phyloP scores from a whole-genome alignment of 139 green algal genomes.

The Nannochloris sp. region DNA sequence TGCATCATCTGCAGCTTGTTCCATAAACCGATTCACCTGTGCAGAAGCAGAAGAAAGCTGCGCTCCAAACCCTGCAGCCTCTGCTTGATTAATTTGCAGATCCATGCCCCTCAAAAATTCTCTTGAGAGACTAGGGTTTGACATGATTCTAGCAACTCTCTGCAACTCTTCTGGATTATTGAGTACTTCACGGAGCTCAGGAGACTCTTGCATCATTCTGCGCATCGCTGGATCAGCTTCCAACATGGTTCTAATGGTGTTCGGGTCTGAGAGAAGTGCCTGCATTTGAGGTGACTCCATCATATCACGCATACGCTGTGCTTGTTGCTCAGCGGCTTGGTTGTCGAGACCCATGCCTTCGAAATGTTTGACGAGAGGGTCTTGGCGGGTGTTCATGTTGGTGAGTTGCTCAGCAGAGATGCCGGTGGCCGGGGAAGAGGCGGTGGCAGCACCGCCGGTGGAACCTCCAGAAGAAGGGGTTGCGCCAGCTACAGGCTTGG shows the following conservation, averaged over 20 bases:
- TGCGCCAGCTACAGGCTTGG: not conserved
- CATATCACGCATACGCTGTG: slow-evolving; percentile 52
- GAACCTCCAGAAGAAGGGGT: slow-evolving; percentile 1
- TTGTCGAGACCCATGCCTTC: slow-evolving; percentile 13
- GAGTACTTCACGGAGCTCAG: slow-evolving; percentile 80
- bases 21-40: not conserved
- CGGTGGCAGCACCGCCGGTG: not conserved
- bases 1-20: not conserved
- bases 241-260: slow-evolving; percentile 74
- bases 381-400: slow-evolving; percentile 19
- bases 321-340: slow-evolving; percentile 17
- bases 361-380: slow-evolving; percentile 18
- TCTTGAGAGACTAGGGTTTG: slow-evolving; percentile 54
- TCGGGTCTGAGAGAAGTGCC: slow-evolving; percentile 51
- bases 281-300: slow-evolving; percentile 66
- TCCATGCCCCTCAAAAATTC: not conserved
- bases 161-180: slow-evolving; percentile 82
- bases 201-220: slow-evolving; percentile 56
- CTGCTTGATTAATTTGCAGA: not conserved
- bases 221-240: slow-evolving; percentile 64
- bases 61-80: not conserved
- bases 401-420: not conserved
- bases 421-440: not conserved
- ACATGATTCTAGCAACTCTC: slow-evolving; percentile 64
- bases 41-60: not conserved